phyloP scores from a whole-genome alignment of 169 alveolate species.

The Besnoitia besnoiti region DNA sequence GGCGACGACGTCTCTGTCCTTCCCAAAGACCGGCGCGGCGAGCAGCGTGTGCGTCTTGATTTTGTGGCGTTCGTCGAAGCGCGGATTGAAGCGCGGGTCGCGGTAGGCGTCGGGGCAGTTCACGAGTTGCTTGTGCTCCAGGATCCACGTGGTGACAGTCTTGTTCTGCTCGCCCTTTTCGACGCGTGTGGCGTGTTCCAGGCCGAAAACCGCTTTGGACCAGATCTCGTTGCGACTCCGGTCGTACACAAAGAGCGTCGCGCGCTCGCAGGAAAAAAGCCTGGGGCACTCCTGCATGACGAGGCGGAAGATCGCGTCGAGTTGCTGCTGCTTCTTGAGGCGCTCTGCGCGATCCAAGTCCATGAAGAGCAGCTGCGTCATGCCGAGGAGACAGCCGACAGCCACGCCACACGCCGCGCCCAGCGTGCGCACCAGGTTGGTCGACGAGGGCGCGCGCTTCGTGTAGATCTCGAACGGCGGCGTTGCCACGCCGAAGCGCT shows the following conservation, averaged over 20 bases:
- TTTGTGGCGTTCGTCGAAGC: conserved; percentile 10
- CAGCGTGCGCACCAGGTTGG: conserved; percentile 9
- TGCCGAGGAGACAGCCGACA: conserved; percentile 67
- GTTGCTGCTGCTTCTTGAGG: conserved; percentile 63
- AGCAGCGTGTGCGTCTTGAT: conserved; percentile 28
- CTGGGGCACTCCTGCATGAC: conserved; percentile 58
- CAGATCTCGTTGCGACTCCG: conserved; percentile 33
- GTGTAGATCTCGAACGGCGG: not conserved
- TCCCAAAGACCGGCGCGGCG: conserved; percentile 61
- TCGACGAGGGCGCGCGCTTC: not conserved
- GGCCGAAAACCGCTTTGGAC: conserved; percentile 57
- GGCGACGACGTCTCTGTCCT: conserved; percentile 19
- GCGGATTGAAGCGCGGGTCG: conserved; percentile 63
- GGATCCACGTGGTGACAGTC: not conserved
- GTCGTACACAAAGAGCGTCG: conserved; percentile 51
- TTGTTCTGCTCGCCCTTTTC: not conserved
- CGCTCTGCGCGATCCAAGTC: conserved; percentile 68
- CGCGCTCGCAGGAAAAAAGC: conserved; percentile 62
- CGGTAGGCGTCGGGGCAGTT: not conserved
- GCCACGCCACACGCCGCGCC: conserved; percentile 64
- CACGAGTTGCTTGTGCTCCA: conserved; percentile 20
- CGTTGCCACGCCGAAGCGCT: conserved; percentile 14
- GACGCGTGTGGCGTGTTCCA: conserved; percentile 31
- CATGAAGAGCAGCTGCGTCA: conserved; percentile 64
- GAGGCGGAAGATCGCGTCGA: conserved; percentile 56